Evolutionary conservation across 495 filamentous ascomycete species (phyloP), one percentile per base, ranked within the genome.

Genomic region (Pseudevernia furfuracea): DNA sequence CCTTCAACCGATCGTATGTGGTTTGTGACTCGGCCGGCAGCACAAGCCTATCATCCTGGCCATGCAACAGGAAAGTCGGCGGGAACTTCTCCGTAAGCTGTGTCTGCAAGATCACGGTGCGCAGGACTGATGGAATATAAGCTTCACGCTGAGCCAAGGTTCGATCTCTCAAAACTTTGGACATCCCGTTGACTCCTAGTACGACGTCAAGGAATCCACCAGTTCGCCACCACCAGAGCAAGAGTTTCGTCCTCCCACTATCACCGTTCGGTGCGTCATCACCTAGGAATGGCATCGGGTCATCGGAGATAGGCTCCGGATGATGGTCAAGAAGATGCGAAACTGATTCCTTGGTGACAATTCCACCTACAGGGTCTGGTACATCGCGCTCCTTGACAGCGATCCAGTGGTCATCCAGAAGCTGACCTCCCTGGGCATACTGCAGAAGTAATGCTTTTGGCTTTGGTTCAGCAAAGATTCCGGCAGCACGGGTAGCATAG

Each of bases 401-500:
- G 23, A 69, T 67, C 71, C 71, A 73, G 56, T 73, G 71, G 25
- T 73, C 68, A 11, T 73, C 56, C 0, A 77, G 64, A 36, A 74
- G 63, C 39, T 77, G 63, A 17, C 75, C 75, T 7, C 71, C 71
- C 21, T 68, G 68, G 15, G 72, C 75, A 49, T 71, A 77, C 23
- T 72, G 69, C 0, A 72, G 70, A 11, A 76, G 62, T 3, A 76
- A 56, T 1, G 68, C 74, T 8, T 70, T 70, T 0, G 75, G 75
- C 25, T 68, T 74, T 21, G 75, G 75, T 0, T 49, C n/a, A 6
- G 74, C 75, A 36, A 75, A 74, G 1, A 76, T 58, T 55, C 72
- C 73, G 37, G 75, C 75, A n/a, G 75, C 73, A 17, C 71, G 72
- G 30, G 75, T 73, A 14, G 72, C 70, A 59, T 73, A 76, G 4